Evolutionary conservation across 257 asterid genomes (phyloP).

Genomic region (Salvia hispanica): DNA sequence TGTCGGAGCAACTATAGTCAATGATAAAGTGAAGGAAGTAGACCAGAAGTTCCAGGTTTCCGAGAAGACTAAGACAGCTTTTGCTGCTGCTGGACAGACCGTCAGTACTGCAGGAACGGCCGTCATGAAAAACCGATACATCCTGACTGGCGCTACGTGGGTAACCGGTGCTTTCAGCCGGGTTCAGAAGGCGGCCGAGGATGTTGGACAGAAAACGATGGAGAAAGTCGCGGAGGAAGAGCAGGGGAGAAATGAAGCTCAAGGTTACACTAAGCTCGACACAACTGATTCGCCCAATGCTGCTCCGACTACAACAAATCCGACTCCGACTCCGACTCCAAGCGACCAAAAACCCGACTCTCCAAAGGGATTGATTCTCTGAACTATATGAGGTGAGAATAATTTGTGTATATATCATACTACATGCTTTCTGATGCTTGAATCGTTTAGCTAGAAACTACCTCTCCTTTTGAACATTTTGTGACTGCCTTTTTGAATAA

Average conservation of each 20-base stretch:
- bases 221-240: slow-evolving; percentile 60
- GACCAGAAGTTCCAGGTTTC: slow-evolving; percentile 68
- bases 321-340: background rate
- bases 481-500: slow-evolving; percentile 25
- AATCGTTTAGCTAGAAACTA: slow-evolving; percentile 29
- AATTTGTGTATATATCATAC: slow-evolving; percentile 31
- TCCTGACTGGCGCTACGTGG: slow-evolving; percentile 65
- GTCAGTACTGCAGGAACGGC: slow-evolving; percentile 62
- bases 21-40: slow-evolving; percentile 63
- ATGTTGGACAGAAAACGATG: slow-evolving; percentile 63
- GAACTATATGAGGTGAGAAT: slow-evolving; percentile 17
- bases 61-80: slow-evolving; percentile 62
- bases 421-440: slow-evolving; percentile 30
- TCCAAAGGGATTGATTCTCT: slow-evolving; percentile 35
- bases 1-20: slow-evolving; percentile 55
- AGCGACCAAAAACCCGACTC: slow-evolving; percentile 43
- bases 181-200: slow-evolving; percentile 63
- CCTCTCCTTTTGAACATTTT: slow-evolving; percentile 29
- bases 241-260: slow-evolving; percentile 41
- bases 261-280: slow-evolving; percentile 43
- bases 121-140: slow-evolving; percentile 62
- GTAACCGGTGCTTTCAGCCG: slow-evolving; percentile 60
- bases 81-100: slow-evolving; percentile 63
- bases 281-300: slow-evolving; percentile 37
- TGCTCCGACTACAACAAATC: background rate